Base-by-base conservation (phyloP, 2,329 filamentous ascomycete species). In the Colletotrichum tropicicola region DNA sequence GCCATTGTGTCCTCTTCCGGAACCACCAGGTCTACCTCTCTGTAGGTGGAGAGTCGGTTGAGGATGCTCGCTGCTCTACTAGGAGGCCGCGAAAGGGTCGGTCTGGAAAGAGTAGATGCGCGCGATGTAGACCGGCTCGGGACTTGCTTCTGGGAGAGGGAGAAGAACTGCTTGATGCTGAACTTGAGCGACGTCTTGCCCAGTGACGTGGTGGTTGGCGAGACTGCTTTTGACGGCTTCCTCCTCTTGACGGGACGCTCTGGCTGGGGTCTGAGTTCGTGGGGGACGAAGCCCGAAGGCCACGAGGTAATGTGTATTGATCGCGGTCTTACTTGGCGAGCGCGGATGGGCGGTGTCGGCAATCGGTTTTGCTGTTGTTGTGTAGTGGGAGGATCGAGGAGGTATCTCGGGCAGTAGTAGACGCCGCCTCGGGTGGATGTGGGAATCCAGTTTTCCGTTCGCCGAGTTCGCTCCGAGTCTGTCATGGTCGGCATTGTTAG, bases 301-400 rank as follows among this genome's bases (percentile, higher is more conserved):
- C 77, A 81, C 27, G 78, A 80, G 65, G 80, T 69, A 56, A 81
- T 78, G 72, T 81, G 78, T 59, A 81, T 81, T 37, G 79, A 74
- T 68, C 81, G 78, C 10, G 78, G 78, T 35, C 79, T 73, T 35
- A 74, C 71, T 67, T 79, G 73, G 51, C 79, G 74, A 39, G 78
- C 76, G 45, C 75, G 76, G 67, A 81, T 81, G 39, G 78, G 73
- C 35, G 79, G 79, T 44, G 73, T 64, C 8, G 79, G 79, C 53
- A 80, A 28, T 25, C 59, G 56, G 37, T 30, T 61, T 28, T 54
- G n/a, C n/a, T n/a, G 56, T 28, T 58, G 65, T 51, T 54, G 64
- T 44, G 55, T n/a, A 21, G 54, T 41, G 3, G 67, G 59, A 45
- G 67, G 65, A 47, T 67, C 60, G 27, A 67, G 59, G 13, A 67